Base-by-base conservation (phyloP, 2,329 filamentous ascomycete genomes). In the Colletotrichum trifolii region DNA sequence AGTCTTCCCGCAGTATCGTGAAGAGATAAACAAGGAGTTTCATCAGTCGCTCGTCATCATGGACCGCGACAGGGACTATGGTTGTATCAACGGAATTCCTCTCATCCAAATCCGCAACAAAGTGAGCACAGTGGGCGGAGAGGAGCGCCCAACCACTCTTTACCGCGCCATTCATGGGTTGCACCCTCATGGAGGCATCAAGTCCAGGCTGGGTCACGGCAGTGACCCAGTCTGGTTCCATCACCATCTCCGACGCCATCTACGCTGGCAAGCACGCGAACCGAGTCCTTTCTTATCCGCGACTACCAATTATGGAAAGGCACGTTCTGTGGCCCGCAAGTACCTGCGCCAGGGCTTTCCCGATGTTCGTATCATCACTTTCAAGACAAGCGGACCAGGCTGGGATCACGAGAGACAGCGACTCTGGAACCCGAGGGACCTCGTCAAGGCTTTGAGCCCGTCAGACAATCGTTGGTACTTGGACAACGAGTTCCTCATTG, bases 161-260 rank as follows among this genome's bases (percentile, higher is more conserved):
- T 62, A 46, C 4, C 34, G 60, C 1, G 40, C 46, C 1, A 39
- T 50, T 2, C 46, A 62, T n/a, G 4, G 54, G 8, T 6, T 3
- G 1, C 60, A 62, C 2, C 60, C 60, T 3, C 1, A 1, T 5
- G 35, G 17, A 5, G 60, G 60, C 0, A 40, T 46, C 1, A 47
- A 9, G 6, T 45, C 60, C 1, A 58, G 60, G 5, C 4, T 62
- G 10, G 34, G 34, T 3, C 8, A 39, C 2, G 60, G 25, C 1
- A 52, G 46, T 11, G 60, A 62, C 8, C 42, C 38, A 1, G 36
- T 62, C 6, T 62, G 57, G 3, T n/a, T 62, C 2, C 60, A 62
- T 12, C 34, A 50, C 0, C 54, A 62, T 17, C 4, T 62, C 0
- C 60, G 54, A 6, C 48, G 47, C 11, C 60, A 62, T 15, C 36